These are phyloP conservation scores for Teratosphaeria epicoccoides DNA, from an alignment of 2,329 filamentous ascomycete genomes.

Conservation along the genomic window DNA sequence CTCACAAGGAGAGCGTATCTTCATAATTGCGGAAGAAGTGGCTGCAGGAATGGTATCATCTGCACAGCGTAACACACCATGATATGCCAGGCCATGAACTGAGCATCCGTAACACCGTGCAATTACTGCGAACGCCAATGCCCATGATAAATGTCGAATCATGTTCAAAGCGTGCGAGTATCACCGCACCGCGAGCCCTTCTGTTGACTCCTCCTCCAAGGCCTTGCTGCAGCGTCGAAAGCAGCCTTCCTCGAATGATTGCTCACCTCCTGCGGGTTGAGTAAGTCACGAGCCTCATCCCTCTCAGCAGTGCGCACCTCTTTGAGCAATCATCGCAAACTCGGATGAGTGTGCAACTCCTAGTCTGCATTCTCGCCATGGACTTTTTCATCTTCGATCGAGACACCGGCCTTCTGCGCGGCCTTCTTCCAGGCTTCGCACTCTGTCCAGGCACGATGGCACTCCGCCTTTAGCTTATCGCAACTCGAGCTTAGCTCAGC, in stretches of 20 bases:
- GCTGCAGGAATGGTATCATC: not conserved
- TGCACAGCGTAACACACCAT: not conserved
- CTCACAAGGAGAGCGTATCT: not conserved
- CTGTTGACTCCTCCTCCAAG: not conserved
- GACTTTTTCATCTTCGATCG: slow-evolving; percentile 12
- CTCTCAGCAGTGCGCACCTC: not conserved
- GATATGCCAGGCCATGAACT: not conserved
- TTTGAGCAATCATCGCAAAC: not conserved
- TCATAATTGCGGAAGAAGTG: not conserved
- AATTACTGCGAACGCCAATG: not conserved
- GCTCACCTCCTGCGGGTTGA: not conserved
- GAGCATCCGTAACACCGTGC: not conserved
- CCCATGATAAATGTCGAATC: not conserved
- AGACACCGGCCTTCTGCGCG: slow-evolving; percentile 22
- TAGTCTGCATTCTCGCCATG: not conserved
- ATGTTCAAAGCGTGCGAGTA: not conserved
- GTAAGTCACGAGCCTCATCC: not conserved
- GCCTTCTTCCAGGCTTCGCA: slow-evolving; percentile 66
- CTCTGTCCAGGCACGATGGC: slow-evolving; percentile 66
- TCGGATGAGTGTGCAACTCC: not conserved
- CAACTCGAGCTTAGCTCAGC: slow-evolving; percentile 78
- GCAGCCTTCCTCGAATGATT: not conserved
- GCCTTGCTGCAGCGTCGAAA: not conserved
- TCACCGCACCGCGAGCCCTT: not conserved
- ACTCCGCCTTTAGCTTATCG: slow-evolving; percentile 74